A percentile compares a stretch with the other conserved stretches of the same genome.
Conservation (phyloP, 2,329 filamentous ascomycete species). For the Paracoccidioides lutzii region DNA sequence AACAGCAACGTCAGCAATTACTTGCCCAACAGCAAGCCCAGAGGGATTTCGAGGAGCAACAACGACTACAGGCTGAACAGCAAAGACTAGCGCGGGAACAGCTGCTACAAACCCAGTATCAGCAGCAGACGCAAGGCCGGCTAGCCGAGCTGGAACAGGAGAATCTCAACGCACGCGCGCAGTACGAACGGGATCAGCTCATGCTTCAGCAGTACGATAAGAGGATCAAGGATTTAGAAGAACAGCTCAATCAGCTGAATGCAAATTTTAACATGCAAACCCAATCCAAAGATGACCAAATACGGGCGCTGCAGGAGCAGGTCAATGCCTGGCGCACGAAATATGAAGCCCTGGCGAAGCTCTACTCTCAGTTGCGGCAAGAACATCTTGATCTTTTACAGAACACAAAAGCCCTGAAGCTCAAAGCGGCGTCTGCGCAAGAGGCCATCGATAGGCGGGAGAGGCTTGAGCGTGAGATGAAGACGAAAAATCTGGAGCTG, state of each 20-base stretch:
- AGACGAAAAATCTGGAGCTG: conserved; percentile 98
- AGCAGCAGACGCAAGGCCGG: conserved; percentile 90
- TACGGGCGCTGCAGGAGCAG: conserved; percentile 84
- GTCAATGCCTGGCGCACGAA: conserved; percentile 96
- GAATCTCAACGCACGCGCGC: conserved; percentile 83
- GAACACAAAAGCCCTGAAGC: conserved; percentile 89
- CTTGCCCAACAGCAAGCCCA: conserved; percentile 75
- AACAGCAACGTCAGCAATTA: conserved; percentile 68
- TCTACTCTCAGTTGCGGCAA: conserved; percentile 89
- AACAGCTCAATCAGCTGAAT: conserved; percentile 70
- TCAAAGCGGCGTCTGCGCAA: conserved; percentile 92
- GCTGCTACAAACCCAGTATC: conserved; percentile 72
- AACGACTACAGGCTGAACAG: conserved; percentile 74
- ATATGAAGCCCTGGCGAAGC: conserved; percentile 89
- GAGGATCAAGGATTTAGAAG: conserved; percentile 82
- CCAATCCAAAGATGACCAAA: conserved; percentile 84
- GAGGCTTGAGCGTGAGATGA: conserved; percentile 92
- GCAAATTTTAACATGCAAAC: conserved; percentile 75
- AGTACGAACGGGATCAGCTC: conserved; percentile 94
- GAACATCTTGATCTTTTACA: conserved; percentile 91
- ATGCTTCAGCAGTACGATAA: conserved; percentile 96
- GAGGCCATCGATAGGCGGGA: conserved; percentile 91
- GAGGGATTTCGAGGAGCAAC: conserved; percentile 92
- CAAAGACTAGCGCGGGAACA: conserved; percentile 85
- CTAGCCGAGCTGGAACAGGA: conserved; percentile 90